Percentiles rank a stretch among this genome's conserved stretches.
These are phyloP conservation scores for Fraxinus nigra DNA, from an alignment of 305 asterid species.

Conservation along the genomic window DNA sequence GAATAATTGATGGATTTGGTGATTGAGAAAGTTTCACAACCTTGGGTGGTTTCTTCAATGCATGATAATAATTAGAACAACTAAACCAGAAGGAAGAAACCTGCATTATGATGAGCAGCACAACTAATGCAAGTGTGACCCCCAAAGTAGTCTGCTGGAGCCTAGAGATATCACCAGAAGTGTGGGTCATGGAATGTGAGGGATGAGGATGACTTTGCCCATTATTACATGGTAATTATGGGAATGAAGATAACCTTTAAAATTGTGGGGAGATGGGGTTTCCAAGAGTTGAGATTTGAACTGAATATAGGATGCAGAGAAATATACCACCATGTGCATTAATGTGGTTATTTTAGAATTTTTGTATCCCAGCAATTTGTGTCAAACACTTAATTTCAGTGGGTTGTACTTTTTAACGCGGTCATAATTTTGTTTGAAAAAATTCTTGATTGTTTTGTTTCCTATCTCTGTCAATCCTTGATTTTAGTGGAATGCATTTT, in stretches of 20 bases:
- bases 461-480: background rate
- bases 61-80: background rate
- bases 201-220: background rate
- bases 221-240: background rate
- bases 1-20: background rate
- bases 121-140: background rate
- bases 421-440: background rate
- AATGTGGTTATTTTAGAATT: background rate
- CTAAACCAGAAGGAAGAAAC: background rate
- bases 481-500: background rate
- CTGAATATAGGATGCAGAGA: background rate
- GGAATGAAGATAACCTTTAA: background rate
- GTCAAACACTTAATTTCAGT: background rate
- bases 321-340: background rate
- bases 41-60: background rate
- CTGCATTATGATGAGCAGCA: background rate
- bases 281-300: background rate
- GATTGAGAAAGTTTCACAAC: background rate
- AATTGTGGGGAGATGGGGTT: background rate
- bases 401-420: background rate
- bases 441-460: background rate
- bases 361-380: background rate
- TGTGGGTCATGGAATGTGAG: background rate
- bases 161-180: background rate
- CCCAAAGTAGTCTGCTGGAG: background rate